These are phyloP conservation scores for Biancaea sappan DNA, from an alignment of 306 rosid species.

Conservation along the genomic window DNA sequence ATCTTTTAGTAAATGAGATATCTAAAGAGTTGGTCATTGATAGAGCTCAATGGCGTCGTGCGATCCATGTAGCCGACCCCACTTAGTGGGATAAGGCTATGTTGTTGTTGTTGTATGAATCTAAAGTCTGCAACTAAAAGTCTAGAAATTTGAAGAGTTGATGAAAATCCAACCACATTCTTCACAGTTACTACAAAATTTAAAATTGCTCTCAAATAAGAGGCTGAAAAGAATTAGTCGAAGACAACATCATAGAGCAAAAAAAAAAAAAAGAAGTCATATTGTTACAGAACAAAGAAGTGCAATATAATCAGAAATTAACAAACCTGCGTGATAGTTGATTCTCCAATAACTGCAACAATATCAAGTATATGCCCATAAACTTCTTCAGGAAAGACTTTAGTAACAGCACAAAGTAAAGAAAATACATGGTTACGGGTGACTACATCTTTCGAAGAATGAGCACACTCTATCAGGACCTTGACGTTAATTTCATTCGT, in stretches of 20 bases:
- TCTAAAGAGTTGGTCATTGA: too few species aligned
- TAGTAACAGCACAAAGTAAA: conserved; percentile 62
- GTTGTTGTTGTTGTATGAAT: too few species aligned
- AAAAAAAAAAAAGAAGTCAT: background rate
- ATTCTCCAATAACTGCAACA: conserved; percentile 68
- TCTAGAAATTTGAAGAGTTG: background rate
- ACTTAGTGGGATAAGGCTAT: too few species aligned
- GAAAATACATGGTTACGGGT: conserved; percentile 82
- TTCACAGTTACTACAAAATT: background rate
- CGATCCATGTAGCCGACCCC: too few species aligned
- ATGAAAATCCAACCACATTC: conserved; percentile 4
- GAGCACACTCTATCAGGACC: conserved; percentile 70
- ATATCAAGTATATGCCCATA: conserved; percentile 68
- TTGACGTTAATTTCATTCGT: conserved; percentile 49
- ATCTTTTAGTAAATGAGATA: too few species aligned
- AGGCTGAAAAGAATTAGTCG: background rate
- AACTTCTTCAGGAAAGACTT: conserved; percentile 62
- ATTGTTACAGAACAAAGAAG: background rate
- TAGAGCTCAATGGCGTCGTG: too few species aligned
- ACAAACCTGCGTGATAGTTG: conserved; percentile 79
- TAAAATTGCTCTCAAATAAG: background rate
- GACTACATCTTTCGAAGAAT: conserved; percentile 48
- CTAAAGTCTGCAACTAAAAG: background rate
- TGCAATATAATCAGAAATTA: conserved; percentile 26
- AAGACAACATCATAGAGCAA: conserved; percentile 5